Percentiles rank a stretch among this genome's conserved stretches.
Conservation (phyloP, 495 filamentous ascomycete species). For the Penicillium tannophilum region DNA sequence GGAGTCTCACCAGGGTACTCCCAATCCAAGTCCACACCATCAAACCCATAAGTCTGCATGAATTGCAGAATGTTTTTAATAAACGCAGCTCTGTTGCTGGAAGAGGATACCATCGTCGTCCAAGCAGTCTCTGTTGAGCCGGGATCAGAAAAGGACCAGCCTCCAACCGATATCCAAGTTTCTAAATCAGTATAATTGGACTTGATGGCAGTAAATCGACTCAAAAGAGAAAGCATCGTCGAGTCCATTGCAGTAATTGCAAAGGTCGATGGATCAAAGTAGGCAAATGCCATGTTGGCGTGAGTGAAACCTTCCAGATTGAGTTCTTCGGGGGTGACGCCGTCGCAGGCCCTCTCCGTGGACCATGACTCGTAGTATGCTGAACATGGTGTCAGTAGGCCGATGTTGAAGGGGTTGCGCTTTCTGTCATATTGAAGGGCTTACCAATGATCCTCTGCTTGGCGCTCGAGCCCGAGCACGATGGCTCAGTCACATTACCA, state of each 20-base stretch:
- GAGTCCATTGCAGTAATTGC: conserved; percentile 16
- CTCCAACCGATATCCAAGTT: conserved; percentile 48
- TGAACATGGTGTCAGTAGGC: no score
- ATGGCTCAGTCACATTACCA: not conserved
- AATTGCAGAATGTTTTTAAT: conserved; percentile 41
- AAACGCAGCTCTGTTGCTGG: conserved; percentile 42
- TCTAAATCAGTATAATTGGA: conserved; percentile 28
- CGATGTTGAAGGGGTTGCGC: no score
- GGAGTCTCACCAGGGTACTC: conserved; percentile 53
- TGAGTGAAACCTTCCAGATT: conserved; percentile 34
- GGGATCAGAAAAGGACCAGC: conserved; percentile 36
- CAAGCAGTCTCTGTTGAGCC: not conserved
- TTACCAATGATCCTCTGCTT: not conserved
- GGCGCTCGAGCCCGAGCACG: conserved; percentile 3
- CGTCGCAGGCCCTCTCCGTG: not conserved
- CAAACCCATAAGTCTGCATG: conserved; percentile 51
- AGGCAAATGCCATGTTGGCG: conserved; percentile 35
- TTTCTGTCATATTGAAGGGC: no score
- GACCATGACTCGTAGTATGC: conserved; percentile 24
- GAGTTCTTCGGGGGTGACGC: conserved; percentile 11
- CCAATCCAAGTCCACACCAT: conserved; percentile 63
- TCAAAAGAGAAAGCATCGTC: not conserved
- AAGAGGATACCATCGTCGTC: conserved; percentile 23
- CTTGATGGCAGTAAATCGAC: conserved; percentile 39
- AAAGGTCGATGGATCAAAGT: conserved; percentile 43